Conservation (phyloP, 352 stramenopile genomes). For the Phytophthora crassamura region DNA sequence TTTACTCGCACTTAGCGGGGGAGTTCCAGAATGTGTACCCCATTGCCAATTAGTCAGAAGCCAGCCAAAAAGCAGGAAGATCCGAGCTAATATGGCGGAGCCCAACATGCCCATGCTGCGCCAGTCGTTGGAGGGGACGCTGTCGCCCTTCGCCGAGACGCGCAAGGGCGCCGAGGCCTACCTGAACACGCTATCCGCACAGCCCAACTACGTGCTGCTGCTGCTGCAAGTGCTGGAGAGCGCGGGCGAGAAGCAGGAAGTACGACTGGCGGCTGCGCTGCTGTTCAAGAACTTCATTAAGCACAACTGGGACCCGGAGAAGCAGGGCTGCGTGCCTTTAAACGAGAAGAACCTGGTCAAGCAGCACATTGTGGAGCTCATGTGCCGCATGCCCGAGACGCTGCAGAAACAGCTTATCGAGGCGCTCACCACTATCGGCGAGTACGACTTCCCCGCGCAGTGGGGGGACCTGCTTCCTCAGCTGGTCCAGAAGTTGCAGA, state of each 20-base stretch:
- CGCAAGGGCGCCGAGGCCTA: conserved; percentile 78
- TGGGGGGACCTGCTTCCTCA: conserved; percentile 96
- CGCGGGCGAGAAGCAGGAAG: conserved; percentile 58
- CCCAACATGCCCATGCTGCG: conserved; percentile 74
- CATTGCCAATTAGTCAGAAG: conserved; percentile 16
- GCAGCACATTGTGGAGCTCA: conserved; percentile 98
- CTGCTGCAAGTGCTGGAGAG: conserved; percentile 82
- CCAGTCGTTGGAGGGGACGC: conserved; percentile 77
- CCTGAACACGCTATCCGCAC: conserved; percentile 59
- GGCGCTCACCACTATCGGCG: conserved; percentile 96
- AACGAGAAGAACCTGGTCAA: conserved; percentile 96
- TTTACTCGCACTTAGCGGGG: not conserved
- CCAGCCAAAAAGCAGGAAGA: conserved; percentile 25
- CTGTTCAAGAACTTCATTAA: conserved; percentile 99
- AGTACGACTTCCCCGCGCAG: conserved; percentile 97
- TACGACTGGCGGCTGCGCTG: conserved; percentile 76
- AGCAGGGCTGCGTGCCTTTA: conserved; percentile 68
- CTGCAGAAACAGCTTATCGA: conserved; percentile 97
- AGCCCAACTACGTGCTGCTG: conserved; percentile 77
- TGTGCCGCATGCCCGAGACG: conserved; percentile 94
- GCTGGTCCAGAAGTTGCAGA: conserved; percentile 94
- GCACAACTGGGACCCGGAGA: conserved; percentile 95
- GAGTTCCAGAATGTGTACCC: conserved; percentile 16
- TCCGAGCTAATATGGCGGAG: conserved; percentile 52
- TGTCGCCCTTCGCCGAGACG: conserved; percentile 75